Conservation (phyloP, 2,329 filamentous ascomycete genomes). For the Lachnellula occidentalis region DNA sequence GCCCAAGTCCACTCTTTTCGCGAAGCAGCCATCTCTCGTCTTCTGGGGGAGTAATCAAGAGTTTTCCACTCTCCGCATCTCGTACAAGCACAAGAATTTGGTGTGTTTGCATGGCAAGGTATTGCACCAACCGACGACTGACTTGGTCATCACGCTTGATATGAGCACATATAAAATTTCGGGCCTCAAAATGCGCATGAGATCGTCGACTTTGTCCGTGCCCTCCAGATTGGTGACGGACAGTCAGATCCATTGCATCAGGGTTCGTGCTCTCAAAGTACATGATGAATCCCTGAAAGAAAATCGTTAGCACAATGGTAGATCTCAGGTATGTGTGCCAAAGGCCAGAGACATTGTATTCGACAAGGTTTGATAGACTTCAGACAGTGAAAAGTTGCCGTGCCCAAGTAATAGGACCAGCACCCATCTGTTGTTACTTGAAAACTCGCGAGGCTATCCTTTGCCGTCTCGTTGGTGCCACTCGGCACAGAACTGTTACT, state of each 20-base stretch:
- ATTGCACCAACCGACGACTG: constrained; percentile 38
- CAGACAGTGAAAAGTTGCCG: too few relatives aligned
- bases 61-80: constrained; percentile 35
- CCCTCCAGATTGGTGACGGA: constrained; percentile 31
- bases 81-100: constrained; percentile 36
- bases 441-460: too few relatives aligned
- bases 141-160: constrained; percentile 38
- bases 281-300: constrained; percentile 22
- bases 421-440: too few relatives aligned
- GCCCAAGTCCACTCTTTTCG: constrained; percentile 35
- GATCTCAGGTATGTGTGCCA: too few relatives aligned
- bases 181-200: constrained; percentile 32
- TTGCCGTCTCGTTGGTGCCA: too few relatives aligned
- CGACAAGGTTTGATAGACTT: too few relatives aligned
- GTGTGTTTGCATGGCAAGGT: constrained; percentile 35
- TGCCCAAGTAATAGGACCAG: too few relatives aligned
- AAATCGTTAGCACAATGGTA: too few relatives aligned
- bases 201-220: constrained; percentile 30
- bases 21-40: constrained; percentile 36
- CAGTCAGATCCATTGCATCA: constrained; percentile 31
- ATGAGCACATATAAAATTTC: constrained; percentile 38
- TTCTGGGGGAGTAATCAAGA: constrained; percentile 34
- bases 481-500: too few relatives aligned
- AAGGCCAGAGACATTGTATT: too few relatives aligned
- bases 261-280: constrained; percentile 15